These are phyloP conservation scores for Helotiales sp. DNA, from an alignment of 2,329 filamentous ascomycete species.

Conservation along the genomic window DNA sequence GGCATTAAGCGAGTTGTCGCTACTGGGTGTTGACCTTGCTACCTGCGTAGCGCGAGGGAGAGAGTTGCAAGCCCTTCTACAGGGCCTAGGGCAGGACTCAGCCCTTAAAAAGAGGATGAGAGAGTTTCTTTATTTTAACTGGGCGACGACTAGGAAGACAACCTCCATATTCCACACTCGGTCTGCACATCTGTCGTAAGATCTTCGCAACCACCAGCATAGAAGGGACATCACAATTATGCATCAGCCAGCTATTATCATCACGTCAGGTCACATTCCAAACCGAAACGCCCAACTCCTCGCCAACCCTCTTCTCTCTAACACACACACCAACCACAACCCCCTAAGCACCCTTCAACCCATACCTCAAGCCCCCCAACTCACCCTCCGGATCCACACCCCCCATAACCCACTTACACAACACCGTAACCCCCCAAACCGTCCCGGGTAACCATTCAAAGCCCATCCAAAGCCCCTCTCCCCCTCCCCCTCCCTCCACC, in stretches of 20 bases:
- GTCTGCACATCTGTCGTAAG: too few species aligned
- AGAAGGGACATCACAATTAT: too few species aligned
- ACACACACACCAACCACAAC: slow-evolving; percentile 41
- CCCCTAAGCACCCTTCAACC: slow-evolving; percentile 65
- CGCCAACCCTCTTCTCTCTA: neutral
- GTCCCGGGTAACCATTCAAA: slow-evolving; percentile 59
- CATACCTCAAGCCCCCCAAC: slow-evolving; percentile 65
- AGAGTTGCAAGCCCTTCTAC: neutral
- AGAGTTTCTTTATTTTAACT: too few species aligned
- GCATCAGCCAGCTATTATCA: too few species aligned
- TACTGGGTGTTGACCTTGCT: neutral
- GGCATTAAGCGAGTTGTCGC: neutral
- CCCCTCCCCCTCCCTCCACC: slow-evolving; percentile 40
- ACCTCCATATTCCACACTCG: too few species aligned
- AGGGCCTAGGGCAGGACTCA: neutral
- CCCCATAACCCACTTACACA: slow-evolving; percentile 69
- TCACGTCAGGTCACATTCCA: neutral
- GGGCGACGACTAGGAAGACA: too few species aligned
- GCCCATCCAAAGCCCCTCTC: slow-evolving; percentile 46
- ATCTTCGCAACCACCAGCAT: too few species aligned
- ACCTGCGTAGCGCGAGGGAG: neutral
- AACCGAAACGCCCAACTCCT: neutral
- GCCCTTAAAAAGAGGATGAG: too few species aligned
- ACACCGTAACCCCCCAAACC: slow-evolving; percentile 64
- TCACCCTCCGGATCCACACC: slow-evolving; percentile 69